Base-by-base conservation (phyloP, 139 green algal genomes). In the Chlamydomonas incerta region DNA sequence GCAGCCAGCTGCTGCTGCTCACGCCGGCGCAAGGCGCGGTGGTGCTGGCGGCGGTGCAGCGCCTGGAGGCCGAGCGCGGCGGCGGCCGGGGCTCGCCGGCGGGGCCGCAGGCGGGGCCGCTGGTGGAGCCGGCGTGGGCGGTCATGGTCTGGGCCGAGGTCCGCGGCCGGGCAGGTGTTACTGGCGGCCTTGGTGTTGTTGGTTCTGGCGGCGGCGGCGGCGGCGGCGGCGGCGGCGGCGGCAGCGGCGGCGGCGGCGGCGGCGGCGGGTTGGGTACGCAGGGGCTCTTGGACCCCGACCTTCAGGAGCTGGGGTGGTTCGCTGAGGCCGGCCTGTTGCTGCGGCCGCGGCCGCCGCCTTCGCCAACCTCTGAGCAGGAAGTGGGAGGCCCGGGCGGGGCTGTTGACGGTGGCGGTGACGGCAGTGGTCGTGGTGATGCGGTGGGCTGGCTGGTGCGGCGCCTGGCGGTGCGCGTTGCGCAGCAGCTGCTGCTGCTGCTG, bases 1-100 rank as follows among this genome's bases (percentile, higher is more conserved):
- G 65, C 28, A 75, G 47, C 79, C 79, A 85, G 79, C 4, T 76
- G 10, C 75, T 76, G 23, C 31, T 85, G 31, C 33, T 85, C 20
- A 76, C 31, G 3, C 10, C 66, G 3, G 28, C 23, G 11, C 66
- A 85, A 21, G 79, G 47, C 31, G 66, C 79, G 14, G 66, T 85
- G 8, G 57, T 63, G 28, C 47, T 75, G 31, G 46, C 8, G 3
- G 41, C 79, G 60, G n/a, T 85, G 67, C 63, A 74, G 46, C 1
- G 14, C 3, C 62, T 68, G 26, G 41, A 50, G 41, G 8, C 41
- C n/a, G n/a, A n/a, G n/a, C n/a, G n/a, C n/a, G n/a, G n/a, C n/a
- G n/a, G n/a, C 26, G 11, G 26, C 3, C 2, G 62, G 3, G 0
- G 58, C 24, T 71, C 58, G 47, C 55, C 52, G 8, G 31, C 24